Evolutionary conservation across 495 filamentous ascomycete genomes (phyloP).

Genomic region (Penicillium paxilli): DNA sequence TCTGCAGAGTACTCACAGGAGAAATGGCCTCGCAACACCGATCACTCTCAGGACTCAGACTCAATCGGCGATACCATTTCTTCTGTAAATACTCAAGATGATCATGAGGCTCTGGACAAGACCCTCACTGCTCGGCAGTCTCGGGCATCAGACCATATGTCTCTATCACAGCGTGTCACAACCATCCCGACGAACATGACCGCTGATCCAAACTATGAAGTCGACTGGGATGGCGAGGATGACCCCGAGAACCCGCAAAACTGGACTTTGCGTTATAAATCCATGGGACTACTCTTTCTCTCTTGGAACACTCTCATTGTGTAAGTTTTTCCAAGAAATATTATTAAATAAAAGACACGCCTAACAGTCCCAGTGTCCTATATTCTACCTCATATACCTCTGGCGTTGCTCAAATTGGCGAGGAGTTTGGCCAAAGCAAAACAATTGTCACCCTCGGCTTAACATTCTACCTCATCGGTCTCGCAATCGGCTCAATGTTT

Average conservation of each 20-base stretch:
- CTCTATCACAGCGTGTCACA: slow-evolving; percentile 41
- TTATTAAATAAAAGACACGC: no score
- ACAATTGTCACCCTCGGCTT: slow-evolving; percentile 70
- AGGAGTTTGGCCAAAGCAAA: slow-evolving; percentile 60
- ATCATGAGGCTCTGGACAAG: slow-evolving; percentile 28
- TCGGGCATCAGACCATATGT: slow-evolving; percentile 22
- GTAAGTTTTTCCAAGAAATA: slow-evolving; percentile 27
- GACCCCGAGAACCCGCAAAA: slow-evolving; percentile 74
- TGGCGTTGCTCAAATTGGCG: slow-evolving; percentile 63
- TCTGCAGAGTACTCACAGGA: slow-evolving; percentile 6
- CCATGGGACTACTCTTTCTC: slow-evolving; percentile 60
- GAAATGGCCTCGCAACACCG: slow-evolving; percentile 26
- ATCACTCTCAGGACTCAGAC: slow-evolving; percentile 22
- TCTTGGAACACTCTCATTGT: slow-evolving; percentile 74
- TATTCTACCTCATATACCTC: slow-evolving; percentile 84
- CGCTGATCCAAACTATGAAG: slow-evolving; percentile 68
- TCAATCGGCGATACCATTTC: slow-evolving; percentile 30
- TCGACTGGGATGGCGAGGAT: slow-evolving; percentile 64
- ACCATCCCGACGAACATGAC: slow-evolving; percentile 61
- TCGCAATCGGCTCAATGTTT: slow-evolving; percentile 71
- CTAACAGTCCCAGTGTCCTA: slow-evolving; percentile 58
- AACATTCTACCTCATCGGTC: slow-evolving; percentile 67
- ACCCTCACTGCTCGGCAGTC: slow-evolving; percentile 25
- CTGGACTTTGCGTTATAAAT: slow-evolving; percentile 70
- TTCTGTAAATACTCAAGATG: slow-evolving; percentile 31